Evolutionary conservation across 805 yeast genomes (phyloP).

Genomic region (Ogataea sp.): DNA sequence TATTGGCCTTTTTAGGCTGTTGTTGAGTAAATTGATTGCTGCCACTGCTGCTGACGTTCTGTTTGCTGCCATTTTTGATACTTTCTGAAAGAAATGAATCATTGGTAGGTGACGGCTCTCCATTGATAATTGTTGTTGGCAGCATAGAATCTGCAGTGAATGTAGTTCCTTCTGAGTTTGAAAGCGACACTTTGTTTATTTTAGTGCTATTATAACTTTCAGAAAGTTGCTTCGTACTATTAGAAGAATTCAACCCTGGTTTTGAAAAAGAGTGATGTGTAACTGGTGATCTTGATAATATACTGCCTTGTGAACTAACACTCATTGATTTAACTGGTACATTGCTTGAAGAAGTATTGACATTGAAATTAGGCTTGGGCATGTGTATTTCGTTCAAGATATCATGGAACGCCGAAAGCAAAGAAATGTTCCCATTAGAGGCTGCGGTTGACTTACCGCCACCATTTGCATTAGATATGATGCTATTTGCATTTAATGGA

Average conservation of each 20-base stretch:
- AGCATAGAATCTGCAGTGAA: not conserved
- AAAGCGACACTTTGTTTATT: not conserved
- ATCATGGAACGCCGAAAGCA: slow-evolving; percentile 28
- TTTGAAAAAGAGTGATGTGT: not conserved
- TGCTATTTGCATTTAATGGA: not conserved
- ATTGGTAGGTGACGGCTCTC: not conserved
- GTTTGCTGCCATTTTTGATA: too few species aligned
- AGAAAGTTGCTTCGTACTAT: not conserved
- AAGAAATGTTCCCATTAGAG: slow-evolving; percentile 12
- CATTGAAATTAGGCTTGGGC: not conserved
- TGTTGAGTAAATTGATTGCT: too few species aligned
- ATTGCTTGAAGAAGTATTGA: slow-evolving; percentile 13
- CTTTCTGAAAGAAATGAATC: too few species aligned
- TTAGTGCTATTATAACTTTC: not conserved
- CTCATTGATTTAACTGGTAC: slow-evolving; percentile 9
- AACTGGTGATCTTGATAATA: not conserved
- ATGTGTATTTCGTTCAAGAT: slow-evolving; percentile 10
- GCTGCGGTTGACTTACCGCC: not conserved
- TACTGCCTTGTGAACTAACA: slow-evolving; percentile 1
- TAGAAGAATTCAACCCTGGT: too few species aligned
- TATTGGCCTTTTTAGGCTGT: not conserved
- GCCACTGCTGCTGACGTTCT: too few species aligned
- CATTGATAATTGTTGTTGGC: not conserved
- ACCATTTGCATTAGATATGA: too few species aligned
- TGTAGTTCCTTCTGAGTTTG: not conserved